Conservation (phyloP, 768 basidiomycete genomes). For the Pulveroboletus sp. region DNA sequence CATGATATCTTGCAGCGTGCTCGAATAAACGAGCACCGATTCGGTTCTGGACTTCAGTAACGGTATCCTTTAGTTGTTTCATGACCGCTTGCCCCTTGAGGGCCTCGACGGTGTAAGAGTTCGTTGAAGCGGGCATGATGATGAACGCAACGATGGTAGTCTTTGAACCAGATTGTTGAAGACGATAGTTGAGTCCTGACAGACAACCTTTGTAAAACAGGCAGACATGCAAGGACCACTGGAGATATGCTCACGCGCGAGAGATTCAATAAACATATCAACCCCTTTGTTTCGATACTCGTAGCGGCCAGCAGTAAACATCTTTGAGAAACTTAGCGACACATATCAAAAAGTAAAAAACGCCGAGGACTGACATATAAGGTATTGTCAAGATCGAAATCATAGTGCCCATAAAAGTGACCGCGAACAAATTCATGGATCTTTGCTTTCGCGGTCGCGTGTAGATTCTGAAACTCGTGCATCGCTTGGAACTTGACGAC, state of each 20-base stretch:
- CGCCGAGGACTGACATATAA: conserved; percentile 57
- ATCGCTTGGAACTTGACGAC: conserved; percentile 99
- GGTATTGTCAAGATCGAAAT: conserved; percentile 93
- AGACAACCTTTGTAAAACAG: background rate
- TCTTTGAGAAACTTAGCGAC: conserved; percentile 41
- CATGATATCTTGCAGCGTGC: conserved; percentile 88
- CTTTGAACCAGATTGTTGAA: conserved; percentile 61
- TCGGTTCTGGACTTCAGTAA: conserved; percentile 91
- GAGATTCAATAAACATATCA: conserved; percentile 98
- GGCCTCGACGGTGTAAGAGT: conserved; percentile 96
- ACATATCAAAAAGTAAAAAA: background rate
- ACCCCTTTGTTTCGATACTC: conserved; percentile 99
- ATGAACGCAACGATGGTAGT: conserved; percentile 96
- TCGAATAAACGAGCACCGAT: conserved; percentile 93
- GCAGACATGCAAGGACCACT: background rate
- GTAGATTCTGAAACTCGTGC: conserved; percentile 98
- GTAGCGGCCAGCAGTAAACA: conserved; percentile 99
- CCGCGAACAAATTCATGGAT: conserved; percentile 98
- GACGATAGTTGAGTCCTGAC: conserved; percentile 55
- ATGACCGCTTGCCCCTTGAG: conserved; percentile 97
- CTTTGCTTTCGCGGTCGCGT: conserved; percentile 91
- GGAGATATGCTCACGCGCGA: conserved; percentile 68
- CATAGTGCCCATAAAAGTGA: conserved; percentile 97
- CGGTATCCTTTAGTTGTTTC: conserved; percentile 93
- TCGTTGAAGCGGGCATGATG: conserved; percentile 96